Base-by-base conservation (phyloP, 2,329 filamentous ascomycete species). In the Colletotrichum euphorbiae region DNA sequence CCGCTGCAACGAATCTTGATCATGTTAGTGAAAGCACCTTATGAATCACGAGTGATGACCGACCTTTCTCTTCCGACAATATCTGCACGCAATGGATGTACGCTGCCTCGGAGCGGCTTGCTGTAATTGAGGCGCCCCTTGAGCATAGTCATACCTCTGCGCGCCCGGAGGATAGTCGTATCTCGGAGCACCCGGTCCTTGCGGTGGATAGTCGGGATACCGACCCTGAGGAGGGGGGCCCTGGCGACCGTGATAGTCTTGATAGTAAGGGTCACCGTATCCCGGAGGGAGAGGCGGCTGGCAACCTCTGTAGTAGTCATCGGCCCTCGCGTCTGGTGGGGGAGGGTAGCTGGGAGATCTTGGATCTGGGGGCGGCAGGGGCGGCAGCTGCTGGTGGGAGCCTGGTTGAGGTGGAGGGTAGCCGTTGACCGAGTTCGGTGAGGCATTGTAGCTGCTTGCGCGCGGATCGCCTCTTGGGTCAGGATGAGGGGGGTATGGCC, bases 11-110 rank as follows among this genome's bases (percentile, higher is more conserved):
- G 85, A 70, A 89, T 89, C 86, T 89, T 38, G 38, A 24, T 17
- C 21, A 46, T 40, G 6, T 66, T 70, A 65, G 60, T 43, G 13
- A 28, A 8, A 36, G 33, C 15, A 19, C 8, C 43, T 7, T 15
- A n/a, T 11, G 31, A 36, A 6, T 17, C n/a, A 8, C 19, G 63
- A 11, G 2, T 48, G 31, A 12, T 43, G 7, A 71, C 75, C 52
- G 73, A 89, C 87, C 83, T 89, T 89, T 74, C 87, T 80, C 75
- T 88, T 87, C n/a, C 86, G 78, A 74, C 87, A 89, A 70, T 89
- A 89, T 61, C 84, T 81, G 74, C 87, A 89, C 4, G 86, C 86
- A 71, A 89, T 89, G 0, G 86, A 88, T 2, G 86, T 89, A 33
- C 87, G 80, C 74, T 89, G 86, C 21, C 86, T 79, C 1, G 87